These are phyloP conservation scores for Porodaedalea pini DNA, from an alignment of 1,284 basidiomycete genomes.

Conservation along the genomic window DNA sequence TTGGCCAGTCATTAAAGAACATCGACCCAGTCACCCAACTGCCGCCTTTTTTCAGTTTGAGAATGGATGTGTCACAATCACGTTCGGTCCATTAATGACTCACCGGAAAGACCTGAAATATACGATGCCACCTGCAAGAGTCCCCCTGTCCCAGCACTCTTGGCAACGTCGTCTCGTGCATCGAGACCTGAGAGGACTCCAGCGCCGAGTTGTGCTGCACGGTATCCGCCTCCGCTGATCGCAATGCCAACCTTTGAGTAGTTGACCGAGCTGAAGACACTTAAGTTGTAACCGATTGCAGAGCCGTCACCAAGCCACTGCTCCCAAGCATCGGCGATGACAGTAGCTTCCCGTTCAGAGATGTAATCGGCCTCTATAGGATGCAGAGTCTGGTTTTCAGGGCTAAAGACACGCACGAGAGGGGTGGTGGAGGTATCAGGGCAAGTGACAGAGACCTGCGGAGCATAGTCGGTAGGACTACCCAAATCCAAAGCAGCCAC, in stretches of 20 bases:
- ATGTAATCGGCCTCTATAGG: conserved; percentile 48
- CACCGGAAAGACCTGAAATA: conserved; percentile 58
- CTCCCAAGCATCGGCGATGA: conserved; percentile 49
- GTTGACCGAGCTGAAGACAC: conserved; percentile 33
- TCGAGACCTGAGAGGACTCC: conserved; percentile 57
- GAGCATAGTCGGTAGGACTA: conserved; percentile 18
- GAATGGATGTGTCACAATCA: not conserved
- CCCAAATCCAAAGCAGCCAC: conserved; percentile 14
- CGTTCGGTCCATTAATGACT: conserved; percentile 12
- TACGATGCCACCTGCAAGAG: conserved; percentile 63
- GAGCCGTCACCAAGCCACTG: conserved; percentile 56
- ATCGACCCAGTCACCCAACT: conserved; percentile 62
- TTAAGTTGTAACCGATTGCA: conserved; percentile 48
- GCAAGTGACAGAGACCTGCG: conserved; percentile 11
- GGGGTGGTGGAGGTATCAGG: conserved; percentile 23
- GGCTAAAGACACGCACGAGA: conserved; percentile 51
- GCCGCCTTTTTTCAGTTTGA: conserved; percentile 42
- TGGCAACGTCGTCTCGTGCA: conserved; percentile 52
- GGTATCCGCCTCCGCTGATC: conserved; percentile 55
- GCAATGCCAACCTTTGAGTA: conserved; percentile 56
- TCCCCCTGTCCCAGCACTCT: conserved; percentile 57
- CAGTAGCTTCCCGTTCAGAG: conserved; percentile 36
- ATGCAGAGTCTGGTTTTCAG: conserved; percentile 49
- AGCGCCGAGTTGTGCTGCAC: conserved; percentile 59
- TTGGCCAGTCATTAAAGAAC: conserved; percentile 56